Base-by-base conservation (phyloP, 2,329 filamentous ascomycete species). In the Lecanicillium sp. region DNA sequence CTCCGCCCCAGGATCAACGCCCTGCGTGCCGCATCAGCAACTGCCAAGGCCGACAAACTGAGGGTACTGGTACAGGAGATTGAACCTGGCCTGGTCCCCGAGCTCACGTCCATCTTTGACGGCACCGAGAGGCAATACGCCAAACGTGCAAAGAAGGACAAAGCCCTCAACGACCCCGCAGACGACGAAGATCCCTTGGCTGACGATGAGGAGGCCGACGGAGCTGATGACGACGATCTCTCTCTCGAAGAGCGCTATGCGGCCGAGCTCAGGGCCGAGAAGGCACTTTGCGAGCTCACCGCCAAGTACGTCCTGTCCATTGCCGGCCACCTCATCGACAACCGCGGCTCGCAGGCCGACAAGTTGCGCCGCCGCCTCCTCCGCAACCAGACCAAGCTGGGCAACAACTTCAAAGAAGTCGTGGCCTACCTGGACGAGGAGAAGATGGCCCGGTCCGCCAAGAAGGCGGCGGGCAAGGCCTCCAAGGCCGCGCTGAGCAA, bases 251-350 rank as follows among this genome's bases (percentile, higher is more conserved):
- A 84, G 52, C 72, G 77, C 41, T 68, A 77, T 48, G 72, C 80
- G 34, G 72, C 74, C 29, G 77, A 80, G 41, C 72, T 96, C 25
- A 72, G 89, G 42, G 80, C 87, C 0, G 92, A 97, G 60, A 84
- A 90, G 55, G 77, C 81, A 15, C 73, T 97, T 1, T 97, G 90
- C 60, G 84, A 90, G 51, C 69, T 96, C 18, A 81, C 89, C 0
- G 83, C 80, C 45, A 94, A 92, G 56, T 77, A 94, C 31, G 84
- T 96, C 28, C 74, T 94, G 30, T 84, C 82, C 11, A 79, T 94
- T 17, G 69, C 84, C 9, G 86, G 81, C 15, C 79, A 79, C 38
- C 78, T 88, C 29, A 68, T 96, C 36, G 87, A 94, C 54, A 64
- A 69, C 30, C 68, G 66, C 2, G 78, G 76, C 6, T 63, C 72